These are phyloP conservation scores for Termitomyces sp. DNA, from an alignment of 768 basidiomycete genomes.

Conservation along the genomic window DNA sequence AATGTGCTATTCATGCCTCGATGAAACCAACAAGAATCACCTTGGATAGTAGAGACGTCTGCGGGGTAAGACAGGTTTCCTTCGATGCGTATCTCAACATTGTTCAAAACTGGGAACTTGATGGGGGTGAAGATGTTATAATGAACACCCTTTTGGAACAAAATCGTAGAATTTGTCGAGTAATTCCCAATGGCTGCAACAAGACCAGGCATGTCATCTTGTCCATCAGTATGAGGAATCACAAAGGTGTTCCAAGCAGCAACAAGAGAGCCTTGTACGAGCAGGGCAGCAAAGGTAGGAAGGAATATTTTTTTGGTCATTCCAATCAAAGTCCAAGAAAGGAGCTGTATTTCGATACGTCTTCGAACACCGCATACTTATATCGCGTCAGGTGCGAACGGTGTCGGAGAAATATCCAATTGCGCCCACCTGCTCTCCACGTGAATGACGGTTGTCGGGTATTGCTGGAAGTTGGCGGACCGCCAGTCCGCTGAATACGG, in stretches of 20 bases:
- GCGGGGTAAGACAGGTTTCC: conserved; percentile 56
- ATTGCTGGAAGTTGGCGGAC: neutral
- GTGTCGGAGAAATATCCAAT: too few species aligned
- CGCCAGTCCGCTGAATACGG: neutral
- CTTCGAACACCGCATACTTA: neutral
- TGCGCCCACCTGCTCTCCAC: too few species aligned
- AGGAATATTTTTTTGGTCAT: conserved; percentile 3
- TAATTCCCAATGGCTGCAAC: conserved; percentile 38
- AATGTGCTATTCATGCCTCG: neutral
- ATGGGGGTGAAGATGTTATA: conserved; percentile 64
- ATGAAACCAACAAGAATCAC: conserved; percentile 18
- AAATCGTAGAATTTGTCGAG: conserved; percentile 43
- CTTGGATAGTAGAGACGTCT: conserved; percentile 49
- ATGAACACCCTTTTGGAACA: conserved; percentile 52
- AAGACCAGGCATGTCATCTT: conserved; percentile 51
- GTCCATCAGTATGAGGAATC: conserved; percentile 44
- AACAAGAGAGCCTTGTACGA: conserved; percentile 21
- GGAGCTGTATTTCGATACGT: neutral
- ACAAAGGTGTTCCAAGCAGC: conserved; percentile 45
- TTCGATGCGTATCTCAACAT: conserved; percentile 54
- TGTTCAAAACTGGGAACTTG: conserved; percentile 49
- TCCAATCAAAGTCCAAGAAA: neutral
- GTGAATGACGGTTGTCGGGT: neutral
- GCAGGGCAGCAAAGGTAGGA: conserved; percentile 13
- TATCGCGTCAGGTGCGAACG: too few species aligned